Conservation (phyloP, 345 rosid genomes). For the Populus pruinosa region DNA sequence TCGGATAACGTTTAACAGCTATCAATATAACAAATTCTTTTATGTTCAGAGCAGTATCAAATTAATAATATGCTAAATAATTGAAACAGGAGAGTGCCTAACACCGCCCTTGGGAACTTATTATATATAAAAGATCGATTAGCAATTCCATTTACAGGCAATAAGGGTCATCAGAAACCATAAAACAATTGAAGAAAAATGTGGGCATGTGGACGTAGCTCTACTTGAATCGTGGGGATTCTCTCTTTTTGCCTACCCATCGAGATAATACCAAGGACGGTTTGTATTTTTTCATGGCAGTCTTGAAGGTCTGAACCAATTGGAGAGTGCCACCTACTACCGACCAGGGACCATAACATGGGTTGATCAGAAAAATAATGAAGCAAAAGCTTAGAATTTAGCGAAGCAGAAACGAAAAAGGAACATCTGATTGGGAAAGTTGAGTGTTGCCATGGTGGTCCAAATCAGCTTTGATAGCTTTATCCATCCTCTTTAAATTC, state of each 20-base stretch:
- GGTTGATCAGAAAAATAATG: background rate
- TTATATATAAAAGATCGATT: too few relatives aligned
- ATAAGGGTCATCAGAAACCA: background rate
- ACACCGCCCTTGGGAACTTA: too few relatives aligned
- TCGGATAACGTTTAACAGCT: too few relatives aligned
- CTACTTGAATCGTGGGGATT: background rate
- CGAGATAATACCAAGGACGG: background rate
- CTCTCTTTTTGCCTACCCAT: background rate
- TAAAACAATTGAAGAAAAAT: background rate
- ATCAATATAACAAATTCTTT: too few relatives aligned
- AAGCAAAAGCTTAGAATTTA: background rate
- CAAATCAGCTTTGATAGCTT: background rate
- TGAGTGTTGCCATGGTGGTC: background rate
- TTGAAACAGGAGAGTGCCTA: too few relatives aligned
- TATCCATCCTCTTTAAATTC: background rate
- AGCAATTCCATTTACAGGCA: too few relatives aligned
- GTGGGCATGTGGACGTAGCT: background rate
- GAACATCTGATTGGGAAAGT: background rate
- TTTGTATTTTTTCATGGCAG: background rate
- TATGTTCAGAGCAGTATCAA: too few relatives aligned
- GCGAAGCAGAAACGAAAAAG: background rate
- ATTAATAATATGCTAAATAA: too few relatives aligned
- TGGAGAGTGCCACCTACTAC: background rate
- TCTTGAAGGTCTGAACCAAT: background rate
- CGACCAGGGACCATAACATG: conserved; percentile 10